phyloP scores from a whole-genome alignment of 108 stramenopile species.

The Skeletonema grethae region DNA sequence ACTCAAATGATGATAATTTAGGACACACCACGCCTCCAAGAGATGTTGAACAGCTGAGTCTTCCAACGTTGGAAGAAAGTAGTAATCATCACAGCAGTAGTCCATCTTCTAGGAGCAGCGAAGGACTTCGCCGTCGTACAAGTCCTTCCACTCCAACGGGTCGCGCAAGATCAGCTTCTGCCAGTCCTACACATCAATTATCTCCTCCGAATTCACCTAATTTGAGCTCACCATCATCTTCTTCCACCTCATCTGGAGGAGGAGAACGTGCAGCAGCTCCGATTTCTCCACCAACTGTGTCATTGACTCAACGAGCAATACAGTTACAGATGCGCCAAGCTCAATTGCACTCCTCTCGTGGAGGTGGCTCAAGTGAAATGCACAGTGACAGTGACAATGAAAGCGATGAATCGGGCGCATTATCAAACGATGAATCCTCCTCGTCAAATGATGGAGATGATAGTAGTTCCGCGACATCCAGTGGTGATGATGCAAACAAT shows the following conservation, averaged over 20 bases:
- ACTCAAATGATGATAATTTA: not conserved
- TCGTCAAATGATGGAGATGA: not conserved
- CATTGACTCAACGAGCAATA: constrained; percentile 29
- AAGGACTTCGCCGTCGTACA: constrained; percentile 2
- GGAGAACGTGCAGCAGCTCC: not conserved
- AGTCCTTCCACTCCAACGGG: not conserved
- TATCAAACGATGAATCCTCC: constrained; percentile 6
- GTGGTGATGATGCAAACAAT: constrained; percentile 12
- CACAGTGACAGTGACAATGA: constrained; percentile 9
- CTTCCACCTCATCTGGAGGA: constrained; percentile 5
- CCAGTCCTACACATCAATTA: not conserved
- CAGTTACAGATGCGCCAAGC: constrained; percentile 31
- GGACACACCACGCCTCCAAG: not conserved
- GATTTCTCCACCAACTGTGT: constrained; percentile 2
- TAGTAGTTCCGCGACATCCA: constrained; percentile 9
- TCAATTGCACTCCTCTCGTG: constrained; percentile 9
- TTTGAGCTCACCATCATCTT: constrained; percentile 1
- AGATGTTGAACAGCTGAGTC: not conserved
- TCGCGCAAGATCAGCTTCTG: not conserved
- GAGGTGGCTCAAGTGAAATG: constrained; percentile 1
- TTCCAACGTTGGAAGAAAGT: constrained; percentile 8
- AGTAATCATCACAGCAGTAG: constrained; percentile 8
- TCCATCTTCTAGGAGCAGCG: constrained; percentile 13
- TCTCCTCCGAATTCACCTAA: constrained; percentile 7
- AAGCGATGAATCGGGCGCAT: constrained; percentile 6